Evolutionary conservation across 257 asterid species (phyloP).

Genomic region (Nicotiana benthamiana): DNA sequence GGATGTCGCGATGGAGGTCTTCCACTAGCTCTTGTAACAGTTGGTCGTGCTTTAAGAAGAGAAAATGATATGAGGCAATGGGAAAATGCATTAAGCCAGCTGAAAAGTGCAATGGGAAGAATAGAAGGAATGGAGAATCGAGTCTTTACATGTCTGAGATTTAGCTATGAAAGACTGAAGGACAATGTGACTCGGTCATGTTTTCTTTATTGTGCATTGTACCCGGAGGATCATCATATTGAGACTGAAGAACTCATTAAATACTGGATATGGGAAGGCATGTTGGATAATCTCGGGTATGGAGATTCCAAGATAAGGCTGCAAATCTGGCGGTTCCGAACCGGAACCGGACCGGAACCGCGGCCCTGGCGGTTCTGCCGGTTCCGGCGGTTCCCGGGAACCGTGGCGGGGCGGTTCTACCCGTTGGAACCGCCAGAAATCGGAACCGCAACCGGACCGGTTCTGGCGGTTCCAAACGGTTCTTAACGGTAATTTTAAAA

Average conservation of each 20-base stretch:
- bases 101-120: conserved; percentile 12
- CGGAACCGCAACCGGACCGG: too few species aligned
- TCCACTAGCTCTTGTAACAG: conserved; percentile 23
- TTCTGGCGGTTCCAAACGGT: too few species aligned
- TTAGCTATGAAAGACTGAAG: conserved; percentile 24
- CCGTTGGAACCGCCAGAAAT: too few species aligned
- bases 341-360: too few species aligned
- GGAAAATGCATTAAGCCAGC: conserved; percentile 18
- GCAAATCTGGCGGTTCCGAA: too few species aligned
- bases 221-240: conserved; percentile 26
- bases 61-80: conserved; percentile 12
- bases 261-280: conserved; percentile 24
- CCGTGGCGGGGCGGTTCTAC: too few species aligned
- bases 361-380: too few species aligned
- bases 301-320: conserved; percentile 12
- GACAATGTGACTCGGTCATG: conserved; percentile 17
- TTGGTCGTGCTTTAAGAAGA: conserved; percentile 25
- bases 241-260: conserved; percentile 17
- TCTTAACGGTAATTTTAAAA: too few species aligned
- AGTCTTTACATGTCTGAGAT: conserved; percentile 21
- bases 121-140: conserved; percentile 15
- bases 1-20: conserved; percentile 19
- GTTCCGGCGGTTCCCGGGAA: too few species aligned
- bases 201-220: conserved; percentile 24
- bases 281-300: conserved; percentile 10